These are phyloP conservation scores for Lipomyces starkeyi DNA, from an alignment of 805 yeast genomes.

Conservation along the genomic window DNA sequence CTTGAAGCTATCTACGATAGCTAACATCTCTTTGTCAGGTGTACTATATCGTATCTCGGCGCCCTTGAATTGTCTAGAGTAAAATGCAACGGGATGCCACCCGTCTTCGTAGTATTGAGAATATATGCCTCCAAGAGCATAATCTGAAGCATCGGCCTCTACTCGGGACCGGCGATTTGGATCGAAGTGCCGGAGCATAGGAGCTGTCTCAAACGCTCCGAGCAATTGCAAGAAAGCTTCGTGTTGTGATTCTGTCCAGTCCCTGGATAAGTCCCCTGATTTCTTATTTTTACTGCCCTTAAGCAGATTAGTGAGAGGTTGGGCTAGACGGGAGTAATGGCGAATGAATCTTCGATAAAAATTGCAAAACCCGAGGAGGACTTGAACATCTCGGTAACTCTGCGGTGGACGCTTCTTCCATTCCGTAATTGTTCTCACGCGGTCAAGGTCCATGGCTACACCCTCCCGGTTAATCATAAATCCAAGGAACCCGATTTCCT, in stretches of 20 bases:
- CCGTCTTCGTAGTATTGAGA: background rate
- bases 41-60: slow-evolving; percentile 11
- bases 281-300: slow-evolving; percentile 13
- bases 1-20: slow-evolving; percentile 20
- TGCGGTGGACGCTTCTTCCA: background rate
- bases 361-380: background rate
- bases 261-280: no score
- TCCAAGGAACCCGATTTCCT: slow-evolving; percentile 9
- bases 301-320: background rate
- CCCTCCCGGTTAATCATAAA: background rate
- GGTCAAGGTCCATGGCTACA: background rate
- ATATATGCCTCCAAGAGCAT: background rate
- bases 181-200: background rate
- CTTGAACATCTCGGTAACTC: background rate
- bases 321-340: slow-evolving; percentile 12
- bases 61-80: slow-evolving; percentile 16
- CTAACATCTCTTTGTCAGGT: background rate
- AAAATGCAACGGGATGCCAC: background rate
- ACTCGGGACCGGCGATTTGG: background rate
- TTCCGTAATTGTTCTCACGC: slow-evolving; percentile 8
- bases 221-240: slow-evolving; percentile 25
- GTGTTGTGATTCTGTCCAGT: slow-evolving; percentile 16
- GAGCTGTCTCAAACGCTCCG: background rate
- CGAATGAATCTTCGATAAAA: slow-evolving; percentile 15
- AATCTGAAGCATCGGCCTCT: background rate